Evolutionary conservation across 2,329 filamentous ascomycete species (phyloP).

Genomic region (Leptodontidium sp.): DNA sequence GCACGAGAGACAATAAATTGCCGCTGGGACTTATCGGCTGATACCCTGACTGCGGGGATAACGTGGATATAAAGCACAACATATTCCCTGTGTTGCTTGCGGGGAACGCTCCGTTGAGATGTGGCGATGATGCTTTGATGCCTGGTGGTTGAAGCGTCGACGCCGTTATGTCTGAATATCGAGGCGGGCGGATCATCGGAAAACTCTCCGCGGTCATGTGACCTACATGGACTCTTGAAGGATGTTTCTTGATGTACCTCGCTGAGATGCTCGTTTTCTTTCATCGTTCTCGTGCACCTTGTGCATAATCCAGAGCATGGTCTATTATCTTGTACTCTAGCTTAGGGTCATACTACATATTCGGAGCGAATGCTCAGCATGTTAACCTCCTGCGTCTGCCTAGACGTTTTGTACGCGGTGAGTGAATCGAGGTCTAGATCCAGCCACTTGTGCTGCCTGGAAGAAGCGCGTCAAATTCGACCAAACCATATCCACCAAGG

Average conservation of each 20-base stretch:
- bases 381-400: background rate
- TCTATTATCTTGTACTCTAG: background rate
- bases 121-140: background rate
- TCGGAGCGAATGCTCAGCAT: background rate
- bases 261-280: too few relatives aligned
- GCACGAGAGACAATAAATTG: background rate
- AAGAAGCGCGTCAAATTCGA: background rate
- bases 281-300: background rate
- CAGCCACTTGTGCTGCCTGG: slow-evolving; percentile 6
- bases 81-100: background rate
- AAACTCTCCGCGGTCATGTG: background rate
- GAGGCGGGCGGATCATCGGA: background rate
- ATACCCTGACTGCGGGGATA: background rate
- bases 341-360: background rate
- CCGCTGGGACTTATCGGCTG: background rate
- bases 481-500: background rate
- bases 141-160: too few relatives aligned
- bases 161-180: too few relatives aligned
- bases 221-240: background rate
- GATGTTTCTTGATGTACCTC: too few relatives aligned
- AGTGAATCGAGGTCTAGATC: background rate
- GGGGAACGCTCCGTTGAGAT: background rate
- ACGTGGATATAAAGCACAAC: background rate
- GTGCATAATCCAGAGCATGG: background rate
- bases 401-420: background rate